These are phyloP conservation scores for Citrullus mucosospermus DNA, from an alignment of 306 rosid species.

Conservation along the genomic window DNA sequence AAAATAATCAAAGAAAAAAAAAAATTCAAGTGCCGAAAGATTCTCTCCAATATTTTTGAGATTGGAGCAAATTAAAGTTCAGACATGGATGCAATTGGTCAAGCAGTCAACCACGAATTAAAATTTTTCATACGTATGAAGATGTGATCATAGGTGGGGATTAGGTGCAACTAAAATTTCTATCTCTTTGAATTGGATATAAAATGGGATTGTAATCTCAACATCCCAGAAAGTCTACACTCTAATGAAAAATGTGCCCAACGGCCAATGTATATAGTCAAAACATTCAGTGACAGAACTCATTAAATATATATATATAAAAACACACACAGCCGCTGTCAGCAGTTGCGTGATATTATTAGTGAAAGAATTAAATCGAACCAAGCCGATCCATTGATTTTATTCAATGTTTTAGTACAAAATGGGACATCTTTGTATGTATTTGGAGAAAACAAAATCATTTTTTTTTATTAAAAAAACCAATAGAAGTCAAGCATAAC, in stretches of 20 bases:
- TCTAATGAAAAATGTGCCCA: neutral
- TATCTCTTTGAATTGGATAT: neutral
- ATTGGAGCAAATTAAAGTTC: neutral
- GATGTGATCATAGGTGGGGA: constrained; percentile 1
- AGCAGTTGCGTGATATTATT: too few relatives aligned
- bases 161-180: constrained; percentile 3
- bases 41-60: neutral
- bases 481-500: too few relatives aligned
- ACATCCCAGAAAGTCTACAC: neutral
- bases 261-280: neutral
- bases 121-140: neutral
- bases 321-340: too few relatives aligned
- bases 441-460: too few relatives aligned
- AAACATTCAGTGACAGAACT: neutral
- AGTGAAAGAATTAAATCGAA: too few relatives aligned
- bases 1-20: neutral
- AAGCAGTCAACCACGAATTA: neutral
- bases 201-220: neutral
- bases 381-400: too few relatives aligned
- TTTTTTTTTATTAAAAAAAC: too few relatives aligned
- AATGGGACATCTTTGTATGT: too few relatives aligned
- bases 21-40: neutral
- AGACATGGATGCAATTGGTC: neutral
- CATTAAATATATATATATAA: neutral
- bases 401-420: too few relatives aligned